Conservation (phyloP, 192 early-diverging fungal genomes). For the Podila epicladia region DNA sequence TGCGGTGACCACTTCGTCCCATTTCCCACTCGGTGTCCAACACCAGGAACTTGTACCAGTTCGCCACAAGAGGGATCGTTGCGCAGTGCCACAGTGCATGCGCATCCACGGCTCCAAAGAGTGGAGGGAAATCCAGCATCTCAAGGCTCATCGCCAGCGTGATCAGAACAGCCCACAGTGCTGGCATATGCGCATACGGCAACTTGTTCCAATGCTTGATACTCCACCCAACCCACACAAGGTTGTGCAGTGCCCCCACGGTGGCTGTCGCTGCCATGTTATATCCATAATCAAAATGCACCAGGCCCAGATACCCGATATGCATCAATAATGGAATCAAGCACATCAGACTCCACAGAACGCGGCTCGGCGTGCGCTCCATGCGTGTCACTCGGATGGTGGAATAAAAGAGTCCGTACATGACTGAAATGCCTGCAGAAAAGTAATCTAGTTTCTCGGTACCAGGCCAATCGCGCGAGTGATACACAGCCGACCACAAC, state of each 20-base stretch:
- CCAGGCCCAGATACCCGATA: conserved; percentile 78
- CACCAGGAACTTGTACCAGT: conserved; percentile 87
- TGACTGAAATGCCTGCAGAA: conserved; percentile 81
- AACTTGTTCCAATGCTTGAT: conserved; percentile 55
- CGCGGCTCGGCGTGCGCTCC: conserved; percentile 33
- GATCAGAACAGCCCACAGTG: conserved; percentile 65
- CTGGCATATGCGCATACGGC: conserved; percentile 74
- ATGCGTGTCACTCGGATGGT: conserved; percentile 70
- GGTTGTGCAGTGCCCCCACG: conserved; percentile 78
- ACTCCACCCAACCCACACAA: conserved; percentile 82
- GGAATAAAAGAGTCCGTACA: conserved; percentile 81
- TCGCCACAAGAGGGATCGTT: conserved; percentile 79
- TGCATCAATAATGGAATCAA: conserved; percentile 62
- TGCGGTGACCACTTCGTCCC: conserved; percentile 10
- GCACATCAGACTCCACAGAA: conserved; percentile 48
- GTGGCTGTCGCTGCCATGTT: conserved; percentile 89
- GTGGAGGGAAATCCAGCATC: conserved; percentile 93
- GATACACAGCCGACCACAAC: conserved; percentile 93
- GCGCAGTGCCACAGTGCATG: conserved; percentile 97
- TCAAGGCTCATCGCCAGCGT: conserved; percentile 85
- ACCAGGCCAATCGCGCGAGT: conserved; percentile 82
- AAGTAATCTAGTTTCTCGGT: conserved; percentile 98
- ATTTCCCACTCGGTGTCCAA: conserved; percentile 76
- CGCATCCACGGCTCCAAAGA: conserved; percentile 84
- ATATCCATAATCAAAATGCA: conserved; percentile 92